These are phyloP conservation scores for Cladophialophora psammophila DNA, from an alignment of 2,329 filamentous ascomycete genomes.

Conservation along the genomic window DNA sequence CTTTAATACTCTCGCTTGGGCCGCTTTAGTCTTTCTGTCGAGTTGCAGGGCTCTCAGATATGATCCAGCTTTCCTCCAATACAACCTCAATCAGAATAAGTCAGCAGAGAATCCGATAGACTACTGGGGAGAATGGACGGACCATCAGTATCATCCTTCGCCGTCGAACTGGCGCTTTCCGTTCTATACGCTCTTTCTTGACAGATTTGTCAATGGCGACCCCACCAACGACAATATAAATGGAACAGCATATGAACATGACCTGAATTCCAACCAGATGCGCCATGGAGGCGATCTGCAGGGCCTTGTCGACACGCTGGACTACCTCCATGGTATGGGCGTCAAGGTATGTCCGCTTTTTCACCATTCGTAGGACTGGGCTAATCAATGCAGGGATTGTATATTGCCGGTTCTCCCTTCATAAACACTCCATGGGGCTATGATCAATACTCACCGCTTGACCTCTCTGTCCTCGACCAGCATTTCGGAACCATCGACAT, in stretches of 20 bases:
- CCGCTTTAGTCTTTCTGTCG: slow-evolving; percentile 25
- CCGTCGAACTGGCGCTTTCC: slow-evolving; percentile 71
- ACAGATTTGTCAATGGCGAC: slow-evolving; percentile 70
- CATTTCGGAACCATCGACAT: slow-evolving; percentile 67
- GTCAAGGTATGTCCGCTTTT: slow-evolving; percentile 57
- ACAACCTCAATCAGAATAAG: slow-evolving; percentile 68
- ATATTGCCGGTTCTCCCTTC: slow-evolving; percentile 69
- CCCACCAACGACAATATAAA: slow-evolving; percentile 70
- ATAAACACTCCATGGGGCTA: slow-evolving; percentile 71
- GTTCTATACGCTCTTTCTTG: slow-evolving; percentile 70
- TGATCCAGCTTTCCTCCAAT: slow-evolving; percentile 59
- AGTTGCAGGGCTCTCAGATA: slow-evolving; percentile 51
- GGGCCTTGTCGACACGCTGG: slow-evolving; percentile 66
- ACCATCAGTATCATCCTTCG: slow-evolving; percentile 60
- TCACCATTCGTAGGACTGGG: slow-evolving; percentile 6
- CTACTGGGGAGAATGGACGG: slow-evolving; percentile 63
- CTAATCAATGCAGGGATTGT: slow-evolving; percentile 57
- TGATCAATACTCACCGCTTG: slow-evolving; percentile 67
- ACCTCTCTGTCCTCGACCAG: slow-evolving; percentile 68
- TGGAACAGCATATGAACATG: slow-evolving; percentile 67
- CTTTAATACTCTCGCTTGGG: slow-evolving; percentile 19
- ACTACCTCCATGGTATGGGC: slow-evolving; percentile 71
- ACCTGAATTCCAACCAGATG: slow-evolving; percentile 67
- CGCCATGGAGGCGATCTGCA: slow-evolving; percentile 68
- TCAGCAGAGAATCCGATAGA: slow-evolving; percentile 63